Evolutionary conservation across 176 grass and related monocot genomes (phyloP).

Genomic region (Ensete glaucum): DNA sequence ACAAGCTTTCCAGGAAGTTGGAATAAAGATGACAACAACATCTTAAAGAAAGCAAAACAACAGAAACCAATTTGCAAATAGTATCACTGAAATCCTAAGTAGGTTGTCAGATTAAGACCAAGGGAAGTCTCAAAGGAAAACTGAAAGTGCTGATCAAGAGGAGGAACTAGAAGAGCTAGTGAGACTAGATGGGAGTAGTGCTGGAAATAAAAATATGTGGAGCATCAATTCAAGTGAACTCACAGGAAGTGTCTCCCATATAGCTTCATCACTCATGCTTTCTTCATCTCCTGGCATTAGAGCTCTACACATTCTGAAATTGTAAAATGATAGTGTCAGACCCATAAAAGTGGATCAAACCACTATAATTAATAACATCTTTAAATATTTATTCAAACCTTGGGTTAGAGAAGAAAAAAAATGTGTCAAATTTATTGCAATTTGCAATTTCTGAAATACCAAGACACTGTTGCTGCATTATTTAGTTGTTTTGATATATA

Average conservation of each 20-base stretch:
- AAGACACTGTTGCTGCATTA: too few species aligned
- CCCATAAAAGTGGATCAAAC: not conserved
- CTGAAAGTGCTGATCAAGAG: too few species aligned
- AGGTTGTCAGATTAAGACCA: not conserved
- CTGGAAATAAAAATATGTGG: not conserved
- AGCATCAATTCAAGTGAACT: constrained; percentile 19
- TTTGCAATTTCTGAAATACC: too few species aligned
- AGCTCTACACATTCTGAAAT: constrained; percentile 56
- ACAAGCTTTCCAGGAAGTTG: not conserved
- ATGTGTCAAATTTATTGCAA: too few species aligned
- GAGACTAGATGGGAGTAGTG: too few species aligned
- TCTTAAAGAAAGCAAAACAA: not conserved
- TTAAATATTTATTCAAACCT: too few species aligned
- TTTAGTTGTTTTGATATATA: too few species aligned
- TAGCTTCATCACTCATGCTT: constrained; percentile 53
- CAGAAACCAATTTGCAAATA: not conserved
- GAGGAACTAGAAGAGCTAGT: too few species aligned
- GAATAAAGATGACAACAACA: not conserved
- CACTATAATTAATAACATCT: too few species aligned
- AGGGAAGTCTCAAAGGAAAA: not conserved
- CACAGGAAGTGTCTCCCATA: constrained; percentile 78
- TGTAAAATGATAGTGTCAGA: constrained; percentile 1
- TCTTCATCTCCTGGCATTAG: constrained; percentile 71
- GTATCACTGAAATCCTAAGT: not conserved
- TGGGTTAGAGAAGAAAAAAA: too few species aligned